phyloP scores from a whole-genome alignment of 257 asterid species.

The Nicotiana sylvestris region DNA sequence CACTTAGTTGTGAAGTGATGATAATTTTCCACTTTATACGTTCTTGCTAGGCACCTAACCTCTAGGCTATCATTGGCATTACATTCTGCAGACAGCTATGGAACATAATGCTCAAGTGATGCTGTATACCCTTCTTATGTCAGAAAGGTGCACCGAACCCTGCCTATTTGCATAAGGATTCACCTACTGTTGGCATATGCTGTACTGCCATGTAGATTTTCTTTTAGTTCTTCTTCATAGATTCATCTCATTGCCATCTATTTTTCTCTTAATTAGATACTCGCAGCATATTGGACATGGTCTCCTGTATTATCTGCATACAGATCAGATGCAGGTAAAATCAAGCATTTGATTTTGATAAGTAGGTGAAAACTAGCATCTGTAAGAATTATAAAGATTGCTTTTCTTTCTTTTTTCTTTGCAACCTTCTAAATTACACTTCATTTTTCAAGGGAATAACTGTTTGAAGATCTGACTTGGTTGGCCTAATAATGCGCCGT shows the following conservation, averaged over 20 bases:
- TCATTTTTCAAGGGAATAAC: constrained; percentile 68
- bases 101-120: constrained; percentile 96
- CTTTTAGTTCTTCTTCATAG: background rate
- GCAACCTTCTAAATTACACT: constrained; percentile 14
- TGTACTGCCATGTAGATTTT: background rate
- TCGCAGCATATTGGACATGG: constrained; percentile 56
- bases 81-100: constrained; percentile 70
- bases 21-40: background rate
- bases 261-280: constrained; percentile 52
- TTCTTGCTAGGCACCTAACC: background rate
- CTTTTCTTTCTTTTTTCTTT: constrained; percentile 8
- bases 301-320: constrained; percentile 86
- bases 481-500: constrained; percentile 93
- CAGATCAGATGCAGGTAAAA: constrained; percentile 84
- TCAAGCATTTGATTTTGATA: constrained; percentile 1
- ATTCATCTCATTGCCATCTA: background rate
- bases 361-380: constrained; percentile 33
- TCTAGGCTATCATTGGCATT: background rate
- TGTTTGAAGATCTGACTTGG: constrained; percentile 70
- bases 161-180: constrained; percentile 13
- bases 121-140: constrained; percentile 91
- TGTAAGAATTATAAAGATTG: background rate
- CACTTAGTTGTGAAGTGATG: too few species aligned
- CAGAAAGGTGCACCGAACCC: constrained; percentile 60
- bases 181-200: background rate